These are phyloP conservation scores for Mucor saturninus DNA, from an alignment of 371 early-diverging fungal genomes.

Conservation along the genomic window DNA sequence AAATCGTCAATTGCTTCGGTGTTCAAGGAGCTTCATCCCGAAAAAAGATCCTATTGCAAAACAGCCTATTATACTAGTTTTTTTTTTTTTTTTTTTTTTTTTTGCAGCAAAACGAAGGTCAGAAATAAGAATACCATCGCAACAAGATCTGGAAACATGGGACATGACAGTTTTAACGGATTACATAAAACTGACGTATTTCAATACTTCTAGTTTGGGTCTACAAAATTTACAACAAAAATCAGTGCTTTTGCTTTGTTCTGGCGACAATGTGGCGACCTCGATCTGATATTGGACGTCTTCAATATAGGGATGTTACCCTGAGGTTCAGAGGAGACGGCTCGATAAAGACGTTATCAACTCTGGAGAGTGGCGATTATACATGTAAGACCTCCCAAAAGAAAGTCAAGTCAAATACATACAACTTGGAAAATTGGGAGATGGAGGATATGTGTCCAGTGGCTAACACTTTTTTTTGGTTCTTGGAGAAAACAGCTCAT, in stretches of 20 bases:
- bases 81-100: too few relatives aligned
- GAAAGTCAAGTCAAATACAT: conserved; percentile 16
- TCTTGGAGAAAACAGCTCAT: background rate
- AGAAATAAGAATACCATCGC: background rate
- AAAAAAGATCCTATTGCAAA: background rate
- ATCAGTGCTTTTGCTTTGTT: conserved; percentile 10
- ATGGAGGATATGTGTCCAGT: background rate
- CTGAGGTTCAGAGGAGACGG: background rate
- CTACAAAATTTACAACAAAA: conserved; percentile 25
- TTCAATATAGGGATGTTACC: conserved; percentile 22
- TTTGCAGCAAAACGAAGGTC: conserved; percentile 7
- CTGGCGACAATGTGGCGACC: conserved; percentile 29
- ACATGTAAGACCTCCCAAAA: conserved; percentile 20
- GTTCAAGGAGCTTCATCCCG: conserved; percentile 5
- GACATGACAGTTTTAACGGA: conserved; percentile 3
- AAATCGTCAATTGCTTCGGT: conserved; percentile 18
- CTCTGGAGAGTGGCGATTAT: background rate
- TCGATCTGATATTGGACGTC: conserved; percentile 22
- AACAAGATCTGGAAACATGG: conserved; percentile 7
- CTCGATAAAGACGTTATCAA: background rate
- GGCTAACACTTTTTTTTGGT: background rate
- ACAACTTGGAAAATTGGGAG: background rate
- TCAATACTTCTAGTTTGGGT: background rate
- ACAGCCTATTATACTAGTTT: background rate
- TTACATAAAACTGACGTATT: background rate